Base-by-base conservation (phyloP, 2,329 filamentous ascomycete species). In the Scorias spongiosa region DNA sequence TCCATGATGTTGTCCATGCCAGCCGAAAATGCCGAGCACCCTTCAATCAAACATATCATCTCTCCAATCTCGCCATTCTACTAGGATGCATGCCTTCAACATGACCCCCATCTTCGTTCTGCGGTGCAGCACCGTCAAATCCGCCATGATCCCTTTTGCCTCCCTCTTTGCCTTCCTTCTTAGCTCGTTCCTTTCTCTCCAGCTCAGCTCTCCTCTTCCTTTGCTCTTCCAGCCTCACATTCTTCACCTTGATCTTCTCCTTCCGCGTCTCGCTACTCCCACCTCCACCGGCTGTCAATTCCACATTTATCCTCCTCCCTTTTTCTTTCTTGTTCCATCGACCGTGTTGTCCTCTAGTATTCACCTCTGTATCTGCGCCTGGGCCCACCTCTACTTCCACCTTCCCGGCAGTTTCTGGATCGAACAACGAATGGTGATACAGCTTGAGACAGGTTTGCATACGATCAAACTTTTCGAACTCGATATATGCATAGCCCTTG, bases 361-460 rank as follows among this genome's bases (percentile, higher is more conserved):
- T 42, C 42, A 39, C 46, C 44, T 43, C 41, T 26, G 15, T 42
- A 40, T 44, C 38, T 29, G 40, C 34, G 34, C 43, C 40, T 17
- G 30, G 39, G 15, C 39, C 49, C 34, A 44, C 48, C 36, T 44
- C 46, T 26, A 26, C 20, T 7, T 26, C 20, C 20, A 26, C 20
- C 1, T 39, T 45, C 5, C 45, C 44, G 10, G 46, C 45, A 10
- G 51, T 51, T 45, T 55, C 51, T 6, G 52, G 71, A 46, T 76
- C 67, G 59, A 95, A 93, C 50, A 73, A 72, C 47, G 78, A 82
- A 66, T 95, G 88, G 66, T 96, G 88, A 66, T 89, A 89, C 50
- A 86, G 78, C 63, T 88, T 84, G 48, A 96, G 71, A 58, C 86
- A 93, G 29, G 85, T 91, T 70, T 93, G 84, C 86, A 94, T 93